Base-by-base conservation (phyloP, 148 eudicot species). In the Arbutus unedo region DNA sequence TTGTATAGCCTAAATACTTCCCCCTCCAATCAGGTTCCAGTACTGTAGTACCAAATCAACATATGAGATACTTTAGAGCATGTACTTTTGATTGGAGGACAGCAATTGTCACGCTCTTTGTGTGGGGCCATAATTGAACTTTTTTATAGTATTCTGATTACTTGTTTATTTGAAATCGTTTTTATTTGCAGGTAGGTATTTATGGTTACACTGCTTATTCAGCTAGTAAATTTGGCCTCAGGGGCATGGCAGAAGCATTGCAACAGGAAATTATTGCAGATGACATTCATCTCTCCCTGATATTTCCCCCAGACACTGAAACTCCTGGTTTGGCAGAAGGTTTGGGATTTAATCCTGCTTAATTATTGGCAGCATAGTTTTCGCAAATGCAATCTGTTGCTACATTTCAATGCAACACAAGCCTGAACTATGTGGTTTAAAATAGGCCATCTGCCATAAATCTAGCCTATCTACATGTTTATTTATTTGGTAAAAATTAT, bases 201-300 rank as follows among this genome's bases (percentile, higher is more conserved):
- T 96, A 94, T 84, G 99, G 99, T 71, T 96, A 93, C 86, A 91
- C 98, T 41, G 94, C 98, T 85, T 96, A 96, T 86, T 92, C 98
- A 9, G 99, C 99, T 21, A 96, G 97, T 86, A 96, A 96, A 79
- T 96, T 96, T 86, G 99, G 91, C 44, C 92, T 96, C 21, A 91
- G 94, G 83, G 99, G 99, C 43, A 81, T 96, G 86, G 98, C 98
- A 18, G 98, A 96, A 87, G 91, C 97, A 55, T 62, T 96, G 81
- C 99, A 96, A 79, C 99, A 96, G 79, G 98, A 94, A 87, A 91
- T 96, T 76, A 94, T 96, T 87, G 87, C 89, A 49, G 90, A 97
- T 76, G 79, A 92, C 86, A 94, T 97, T 78, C 97, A 94, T 53
- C 89, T 94, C 44, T 94, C 97, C 25, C 93, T 96, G 38, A 89